A percentile compares a stretch with the other conserved stretches of the same genome.
Conservation (phyloP, 2,329 filamentous ascomycete species). For the Colletotrichum gigasporum region DNA sequence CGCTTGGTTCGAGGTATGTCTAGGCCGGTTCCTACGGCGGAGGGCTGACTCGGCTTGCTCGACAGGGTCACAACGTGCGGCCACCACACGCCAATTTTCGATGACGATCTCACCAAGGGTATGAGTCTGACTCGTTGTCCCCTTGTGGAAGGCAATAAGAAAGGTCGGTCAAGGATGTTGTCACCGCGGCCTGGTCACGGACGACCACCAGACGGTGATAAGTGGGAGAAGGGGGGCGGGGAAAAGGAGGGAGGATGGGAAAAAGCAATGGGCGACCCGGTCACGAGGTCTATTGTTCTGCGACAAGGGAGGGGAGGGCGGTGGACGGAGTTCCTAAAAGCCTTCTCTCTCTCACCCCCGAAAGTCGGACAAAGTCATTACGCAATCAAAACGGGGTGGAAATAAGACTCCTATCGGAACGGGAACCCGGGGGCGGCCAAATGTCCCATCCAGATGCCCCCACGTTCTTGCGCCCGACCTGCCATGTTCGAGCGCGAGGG, state of each 20-base stretch:
- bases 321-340: neutral
- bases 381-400: neutral
- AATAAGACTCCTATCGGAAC: neutral
- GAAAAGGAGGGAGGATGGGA: neutral
- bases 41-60: constrained; percentile 4
- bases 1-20: neutral
- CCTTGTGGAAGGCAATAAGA: neutral
- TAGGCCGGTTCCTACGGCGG: neutral
- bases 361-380: constrained; percentile 2
- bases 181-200: neutral
- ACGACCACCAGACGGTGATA: neutral
- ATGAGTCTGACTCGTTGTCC: constrained; percentile 6
- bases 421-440: neutral
- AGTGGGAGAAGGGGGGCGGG: neutral
- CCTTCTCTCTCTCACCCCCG: neutral
- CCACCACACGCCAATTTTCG: neutral
- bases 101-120: neutral
- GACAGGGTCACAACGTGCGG: neutral
- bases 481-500: constrained; percentile 15
- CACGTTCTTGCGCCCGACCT: neutral
- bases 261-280: constrained; percentile 16
- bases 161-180: neutral
- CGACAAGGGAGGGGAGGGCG: constrained; percentile 14
- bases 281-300: constrained; percentile 16
- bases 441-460: neutral